phyloP scores from a whole-genome alignment of 1,284 basidiomycete genomes.

The Uromyces viciae-fabae region DNA sequence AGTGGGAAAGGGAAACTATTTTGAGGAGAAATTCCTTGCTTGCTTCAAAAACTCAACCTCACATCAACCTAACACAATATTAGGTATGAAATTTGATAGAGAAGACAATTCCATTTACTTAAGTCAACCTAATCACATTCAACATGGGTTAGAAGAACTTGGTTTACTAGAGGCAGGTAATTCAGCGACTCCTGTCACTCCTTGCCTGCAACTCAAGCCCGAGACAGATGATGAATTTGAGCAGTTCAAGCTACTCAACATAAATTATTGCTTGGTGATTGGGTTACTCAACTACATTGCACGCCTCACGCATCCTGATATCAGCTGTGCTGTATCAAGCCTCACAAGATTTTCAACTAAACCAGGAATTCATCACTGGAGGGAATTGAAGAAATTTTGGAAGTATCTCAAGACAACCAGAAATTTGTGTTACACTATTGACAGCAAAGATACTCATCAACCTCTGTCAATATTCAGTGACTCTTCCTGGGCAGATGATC shows the following conservation, averaged over 20 bases:
- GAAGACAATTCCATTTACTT: not conserved
- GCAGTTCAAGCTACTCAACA: not conserved
- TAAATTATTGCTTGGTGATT: not conserved
- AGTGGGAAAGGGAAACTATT: not conserved
- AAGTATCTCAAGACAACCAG: not conserved
- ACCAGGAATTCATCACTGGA: not conserved
- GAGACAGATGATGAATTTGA: not conserved
- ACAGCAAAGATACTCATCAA: not conserved
- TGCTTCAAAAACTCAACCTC: not conserved
- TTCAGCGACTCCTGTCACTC: not conserved
- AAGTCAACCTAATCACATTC: not conserved
- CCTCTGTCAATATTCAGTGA: not conserved
- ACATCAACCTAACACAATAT: not conserved
- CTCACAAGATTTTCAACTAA: not conserved
- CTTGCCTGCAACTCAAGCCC: not conserved
- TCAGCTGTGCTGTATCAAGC: not conserved
- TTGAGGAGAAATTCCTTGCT: not conserved
- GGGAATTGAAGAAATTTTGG: not conserved
- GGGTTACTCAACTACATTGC: conserved; percentile 5
- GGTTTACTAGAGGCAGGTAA: not conserved
- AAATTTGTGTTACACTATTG: not conserved
- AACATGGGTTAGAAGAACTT: not conserved
- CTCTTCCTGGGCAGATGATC: not conserved
- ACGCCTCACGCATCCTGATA: not conserved
- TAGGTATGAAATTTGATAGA: not conserved